Conservation (phyloP, 345 rosid species). For the Brassica rapa region DNA sequence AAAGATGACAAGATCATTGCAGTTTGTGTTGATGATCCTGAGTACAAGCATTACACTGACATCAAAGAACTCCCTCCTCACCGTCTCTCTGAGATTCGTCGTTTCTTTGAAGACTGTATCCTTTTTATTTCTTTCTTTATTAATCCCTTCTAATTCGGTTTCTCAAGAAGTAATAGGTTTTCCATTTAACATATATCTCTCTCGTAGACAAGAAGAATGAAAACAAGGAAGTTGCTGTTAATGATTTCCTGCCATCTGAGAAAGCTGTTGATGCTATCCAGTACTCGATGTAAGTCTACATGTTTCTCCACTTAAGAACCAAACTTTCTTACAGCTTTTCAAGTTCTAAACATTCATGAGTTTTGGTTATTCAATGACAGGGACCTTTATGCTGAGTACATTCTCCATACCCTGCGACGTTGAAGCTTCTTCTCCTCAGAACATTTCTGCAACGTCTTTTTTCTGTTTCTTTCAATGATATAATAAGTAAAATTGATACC, state of each 20-base stretch:
- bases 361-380: slow-evolving; percentile 44
- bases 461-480: slow-evolving; percentile 22
- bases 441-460: slow-evolving; percentile 17
- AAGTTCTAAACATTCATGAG: not conserved
- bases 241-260: slow-evolving; percentile 73
- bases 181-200: slow-evolving; percentile 28
- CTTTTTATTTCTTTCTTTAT: slow-evolving; percentile 20
- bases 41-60: slow-evolving; percentile 82
- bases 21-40: slow-evolving; percentile 97
- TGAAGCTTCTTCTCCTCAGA: slow-evolving; percentile 34
- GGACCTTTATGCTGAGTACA: slow-evolving; percentile 89
- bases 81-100: slow-evolving; percentile 92
- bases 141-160: not conserved
- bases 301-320: not conserved
- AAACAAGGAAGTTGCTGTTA: slow-evolving; percentile 96
- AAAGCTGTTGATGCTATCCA: slow-evolving; percentile 73
- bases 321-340: not conserved
- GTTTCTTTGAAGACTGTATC: slow-evolving; percentile 98
- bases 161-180: not conserved
- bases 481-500: not conserved
- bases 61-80: slow-evolving; percentile 94
- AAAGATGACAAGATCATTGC: slow-evolving; percentile 99
- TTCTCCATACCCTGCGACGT: slow-evolving; percentile 73
- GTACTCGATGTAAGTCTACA: slow-evolving; percentile 74
- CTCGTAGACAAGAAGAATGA: slow-evolving; percentile 90